These are phyloP conservation scores for Rhodotorula sp. DNA, from an alignment of 1,284 basidiomycete species.

Conservation along the genomic window DNA sequence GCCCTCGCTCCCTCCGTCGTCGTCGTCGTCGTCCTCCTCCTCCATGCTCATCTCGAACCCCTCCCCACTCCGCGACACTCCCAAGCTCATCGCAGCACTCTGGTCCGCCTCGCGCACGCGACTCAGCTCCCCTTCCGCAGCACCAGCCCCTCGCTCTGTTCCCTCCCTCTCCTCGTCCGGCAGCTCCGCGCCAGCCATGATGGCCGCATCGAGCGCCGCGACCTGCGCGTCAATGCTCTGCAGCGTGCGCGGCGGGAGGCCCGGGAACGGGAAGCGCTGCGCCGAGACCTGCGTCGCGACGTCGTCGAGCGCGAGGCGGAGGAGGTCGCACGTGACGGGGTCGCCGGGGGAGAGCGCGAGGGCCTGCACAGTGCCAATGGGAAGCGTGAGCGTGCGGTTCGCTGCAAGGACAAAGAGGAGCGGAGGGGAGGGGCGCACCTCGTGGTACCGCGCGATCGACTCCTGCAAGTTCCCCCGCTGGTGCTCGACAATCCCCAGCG, in stretches of 20 bases:
- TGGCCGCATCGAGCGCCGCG: slow-evolving; percentile 37
- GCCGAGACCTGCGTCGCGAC: slow-evolving; percentile 17
- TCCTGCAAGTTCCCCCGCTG: slow-evolving; percentile 69
- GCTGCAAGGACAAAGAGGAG: not conserved
- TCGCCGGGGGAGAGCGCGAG: slow-evolving; percentile 83
- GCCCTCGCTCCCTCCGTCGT: slow-evolving; percentile 18
- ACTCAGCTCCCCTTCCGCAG: not conserved
- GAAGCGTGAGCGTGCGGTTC: not conserved
- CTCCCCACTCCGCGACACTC: not conserved
- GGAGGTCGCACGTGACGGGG: slow-evolving; percentile 76
- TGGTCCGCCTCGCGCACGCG: slow-evolving; percentile 2
- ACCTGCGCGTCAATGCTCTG: slow-evolving; percentile 48
- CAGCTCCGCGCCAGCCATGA: not conserved
- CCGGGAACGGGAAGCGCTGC: slow-evolving; percentile 30
- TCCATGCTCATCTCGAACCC: slow-evolving; percentile 16
- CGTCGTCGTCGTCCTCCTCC: not conserved
- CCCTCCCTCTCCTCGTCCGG: not conserved
- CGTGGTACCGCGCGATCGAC: slow-evolving; percentile 84
- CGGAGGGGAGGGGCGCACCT: slow-evolving; percentile 57
- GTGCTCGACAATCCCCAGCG: slow-evolving; percentile 80
- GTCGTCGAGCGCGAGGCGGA: slow-evolving; percentile 70
- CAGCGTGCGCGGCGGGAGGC: slow-evolving; percentile 47
- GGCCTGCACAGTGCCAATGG: slow-evolving; percentile 57
- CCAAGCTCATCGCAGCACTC: not conserved
- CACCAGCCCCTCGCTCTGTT: not conserved